These are phyloP conservation scores for Serendipita indica DNA, from an alignment of 768 basidiomycete genomes.

Conservation along the genomic window DNA sequence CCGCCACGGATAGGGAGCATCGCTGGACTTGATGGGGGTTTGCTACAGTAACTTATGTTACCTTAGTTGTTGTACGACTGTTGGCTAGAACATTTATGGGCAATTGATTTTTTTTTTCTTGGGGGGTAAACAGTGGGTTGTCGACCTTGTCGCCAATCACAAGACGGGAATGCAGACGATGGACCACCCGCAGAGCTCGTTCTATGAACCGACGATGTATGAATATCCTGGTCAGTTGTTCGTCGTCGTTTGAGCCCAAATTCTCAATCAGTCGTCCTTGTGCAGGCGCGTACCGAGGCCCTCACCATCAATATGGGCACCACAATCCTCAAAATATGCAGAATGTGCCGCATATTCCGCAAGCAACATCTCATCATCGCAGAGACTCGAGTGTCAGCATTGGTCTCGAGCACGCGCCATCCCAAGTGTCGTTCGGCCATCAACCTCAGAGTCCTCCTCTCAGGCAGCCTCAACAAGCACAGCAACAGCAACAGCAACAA, in stretches of 20 bases:
- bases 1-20: neutral
- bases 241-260: neutral
- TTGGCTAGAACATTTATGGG: neutral
- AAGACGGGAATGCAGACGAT: slow-evolving; percentile 1
- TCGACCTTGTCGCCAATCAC: slow-evolving; percentile 3
- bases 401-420: neutral
- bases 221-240: slow-evolving; percentile 3
- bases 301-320: neutral
- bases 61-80: neutral
- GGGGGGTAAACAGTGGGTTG: neutral
- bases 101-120: neutral
- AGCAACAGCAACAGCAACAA: neutral
- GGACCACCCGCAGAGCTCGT: neutral
- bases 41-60: neutral
- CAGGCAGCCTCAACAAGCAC: neutral
- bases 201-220: neutral
- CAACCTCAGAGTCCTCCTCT: slow-evolving; percentile 1
- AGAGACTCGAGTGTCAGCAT: slow-evolving; percentile 5
- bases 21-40: neutral
- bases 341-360: slow-evolving; percentile 1
- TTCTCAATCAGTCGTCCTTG: neutral
- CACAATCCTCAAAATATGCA: slow-evolving; percentile 4
- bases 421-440: neutral
- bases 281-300: neutral
- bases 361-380: neutral